Evolutionary conservation across 208 protist species (phyloP).

Genomic region (Leishmania aethiopica): DNA sequence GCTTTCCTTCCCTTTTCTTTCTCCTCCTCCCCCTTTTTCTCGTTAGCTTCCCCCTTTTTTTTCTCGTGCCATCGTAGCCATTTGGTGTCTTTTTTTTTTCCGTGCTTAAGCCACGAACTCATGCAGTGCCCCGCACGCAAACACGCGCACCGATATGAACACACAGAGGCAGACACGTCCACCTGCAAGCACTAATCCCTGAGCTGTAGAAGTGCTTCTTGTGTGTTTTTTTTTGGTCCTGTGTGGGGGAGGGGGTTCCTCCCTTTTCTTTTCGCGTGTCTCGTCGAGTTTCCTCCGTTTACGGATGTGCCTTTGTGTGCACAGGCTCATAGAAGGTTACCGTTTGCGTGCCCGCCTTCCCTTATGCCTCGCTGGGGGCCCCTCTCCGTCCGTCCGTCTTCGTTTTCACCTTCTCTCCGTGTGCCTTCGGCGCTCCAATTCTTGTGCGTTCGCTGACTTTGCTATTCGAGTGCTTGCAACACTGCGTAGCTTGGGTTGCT

Average conservation of each 20-base stretch:
- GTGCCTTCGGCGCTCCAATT: neutral
- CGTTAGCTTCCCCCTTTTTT: neutral
- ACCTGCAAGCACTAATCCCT: neutral
- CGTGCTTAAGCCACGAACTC: neutral
- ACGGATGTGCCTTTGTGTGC: neutral
- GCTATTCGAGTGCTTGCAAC: neutral
- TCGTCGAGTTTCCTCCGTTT: neutral
- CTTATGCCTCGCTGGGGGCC: neutral
- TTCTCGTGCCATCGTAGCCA: neutral
- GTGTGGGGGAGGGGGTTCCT: no score
- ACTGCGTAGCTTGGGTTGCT: neutral
- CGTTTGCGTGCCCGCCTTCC: neutral
- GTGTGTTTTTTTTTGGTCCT: neutral
- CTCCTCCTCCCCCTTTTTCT: neutral
- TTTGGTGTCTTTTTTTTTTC: neutral
- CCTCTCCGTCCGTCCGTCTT: neutral
- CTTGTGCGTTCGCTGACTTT: neutral
- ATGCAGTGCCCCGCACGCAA: neutral
- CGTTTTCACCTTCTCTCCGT: neutral
- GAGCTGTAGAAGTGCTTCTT: neutral
- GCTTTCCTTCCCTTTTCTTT: neutral
- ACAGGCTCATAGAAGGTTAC: neutral
- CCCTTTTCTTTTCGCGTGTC: neutral
- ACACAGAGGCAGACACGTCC: neutral
- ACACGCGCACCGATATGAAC: no score